Conservation (phyloP, 495 filamentous ascomycete species). For the Penicillium paxilli region DNA sequence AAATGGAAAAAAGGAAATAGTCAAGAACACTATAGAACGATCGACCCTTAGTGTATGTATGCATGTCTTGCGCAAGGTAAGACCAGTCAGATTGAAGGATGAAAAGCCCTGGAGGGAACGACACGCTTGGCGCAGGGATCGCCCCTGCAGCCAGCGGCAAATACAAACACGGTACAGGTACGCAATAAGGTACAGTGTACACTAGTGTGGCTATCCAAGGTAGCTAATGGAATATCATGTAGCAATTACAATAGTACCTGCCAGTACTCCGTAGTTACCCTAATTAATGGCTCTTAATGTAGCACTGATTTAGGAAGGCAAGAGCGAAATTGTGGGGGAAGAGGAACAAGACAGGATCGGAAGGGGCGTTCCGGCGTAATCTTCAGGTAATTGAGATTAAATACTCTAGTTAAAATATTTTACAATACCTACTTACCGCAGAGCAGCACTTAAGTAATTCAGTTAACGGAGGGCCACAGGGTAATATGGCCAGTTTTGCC, state of each 20-base stretch:
- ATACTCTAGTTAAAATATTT: too few relatives aligned
- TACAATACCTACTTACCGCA: too few relatives aligned
- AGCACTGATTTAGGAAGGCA: background rate
- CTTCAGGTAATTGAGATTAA: conserved; percentile 9
- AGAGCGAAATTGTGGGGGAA: conserved; percentile 7
- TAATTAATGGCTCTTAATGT: too few relatives aligned
- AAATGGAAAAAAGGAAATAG: background rate
- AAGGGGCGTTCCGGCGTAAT: conserved; percentile 16
- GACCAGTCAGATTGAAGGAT: background rate
- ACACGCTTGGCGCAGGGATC: conserved; percentile 22
- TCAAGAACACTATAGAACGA: background rate
- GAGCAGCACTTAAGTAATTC: too few relatives aligned
- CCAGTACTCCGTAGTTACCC: too few relatives aligned
- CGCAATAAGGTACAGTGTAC: background rate
- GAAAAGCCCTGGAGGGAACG: conserved; percentile 14
- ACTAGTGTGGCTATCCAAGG: too few relatives aligned
- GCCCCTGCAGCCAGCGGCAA: conserved; percentile 17
- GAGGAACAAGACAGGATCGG: conserved; percentile 9
- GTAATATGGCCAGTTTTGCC: too few relatives aligned
- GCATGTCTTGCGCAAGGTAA: background rate
- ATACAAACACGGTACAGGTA: too few relatives aligned
- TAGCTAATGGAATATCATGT: too few relatives aligned
- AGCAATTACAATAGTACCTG: too few relatives aligned
- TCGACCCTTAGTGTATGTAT: background rate
- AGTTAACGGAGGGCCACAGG: too few relatives aligned